These are phyloP conservation scores for Blumeria graminis DNA, from an alignment of 2,329 filamentous ascomycete species.

Conservation along the genomic window DNA sequence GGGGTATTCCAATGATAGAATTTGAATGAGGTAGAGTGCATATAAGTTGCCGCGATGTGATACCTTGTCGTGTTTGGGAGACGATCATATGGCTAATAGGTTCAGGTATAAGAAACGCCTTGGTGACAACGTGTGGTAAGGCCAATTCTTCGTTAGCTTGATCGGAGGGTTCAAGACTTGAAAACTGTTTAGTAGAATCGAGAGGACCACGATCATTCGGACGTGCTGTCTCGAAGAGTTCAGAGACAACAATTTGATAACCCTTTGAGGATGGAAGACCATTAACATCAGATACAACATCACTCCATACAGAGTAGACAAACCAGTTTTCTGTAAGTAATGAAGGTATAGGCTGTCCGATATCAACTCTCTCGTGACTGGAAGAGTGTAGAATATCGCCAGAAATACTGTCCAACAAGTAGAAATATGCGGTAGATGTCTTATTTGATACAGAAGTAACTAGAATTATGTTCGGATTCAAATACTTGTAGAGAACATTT, in stretches of 20 bases:
- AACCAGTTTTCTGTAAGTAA: conserved; percentile 90
- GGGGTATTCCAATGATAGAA: conserved; percentile 57
- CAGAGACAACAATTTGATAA: conserved; percentile 63
- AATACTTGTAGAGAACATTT: conserved; percentile 89
- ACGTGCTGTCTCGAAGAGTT: conserved; percentile 69
- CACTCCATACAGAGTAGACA: conserved; percentile 52
- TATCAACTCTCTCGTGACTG: conserved; percentile 50
- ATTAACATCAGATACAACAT: conserved; percentile 30
- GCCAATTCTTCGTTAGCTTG: conserved; percentile 25
- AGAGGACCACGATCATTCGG: conserved; percentile 70
- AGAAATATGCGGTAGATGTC: conserved; percentile 38
- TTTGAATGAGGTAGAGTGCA: conserved; percentile 51
- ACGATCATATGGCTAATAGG: conserved; percentile 61
- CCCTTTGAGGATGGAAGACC: conserved; percentile 44
- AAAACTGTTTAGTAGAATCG: conserved; percentile 45
- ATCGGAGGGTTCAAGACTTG: conserved; percentile 44
- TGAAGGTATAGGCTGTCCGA: conserved; percentile 47
- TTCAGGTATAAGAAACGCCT: conserved; percentile 58
- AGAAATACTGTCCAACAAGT: conserved; percentile 67
- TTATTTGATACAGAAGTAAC: conserved; percentile 42
- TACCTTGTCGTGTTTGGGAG: conserved; percentile 77
- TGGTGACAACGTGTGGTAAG: conserved; percentile 52
- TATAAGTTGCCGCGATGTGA: conserved; percentile 61
- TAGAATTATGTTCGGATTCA: conserved; percentile 68
- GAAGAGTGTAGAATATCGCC: conserved; percentile 54